These are phyloP conservation scores for Amanita thiersii DNA, from an alignment of 768 basidiomycete genomes.

Conservation along the genomic window DNA sequence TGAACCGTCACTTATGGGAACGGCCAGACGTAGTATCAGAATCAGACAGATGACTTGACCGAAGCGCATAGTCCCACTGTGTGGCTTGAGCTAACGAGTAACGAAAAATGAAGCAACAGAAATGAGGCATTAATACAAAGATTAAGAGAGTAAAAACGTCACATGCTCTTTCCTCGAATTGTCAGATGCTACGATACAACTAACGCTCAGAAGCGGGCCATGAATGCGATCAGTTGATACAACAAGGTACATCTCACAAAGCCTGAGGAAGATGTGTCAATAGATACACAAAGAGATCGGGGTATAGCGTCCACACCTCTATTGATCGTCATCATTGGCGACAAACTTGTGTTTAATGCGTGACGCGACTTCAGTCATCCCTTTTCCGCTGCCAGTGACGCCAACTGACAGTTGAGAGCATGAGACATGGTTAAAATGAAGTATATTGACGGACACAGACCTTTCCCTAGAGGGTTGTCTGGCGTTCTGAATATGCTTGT, in stretches of 20 bases:
- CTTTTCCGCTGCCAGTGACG: conserved; percentile 86
- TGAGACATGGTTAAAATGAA: conserved; percentile 13
- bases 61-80: neutral
- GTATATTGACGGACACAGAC: conserved; percentile 31
- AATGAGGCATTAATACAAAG: conserved; percentile 7
- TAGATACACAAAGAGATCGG: neutral
- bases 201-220: conserved; percentile 8
- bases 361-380: conserved; percentile 71
- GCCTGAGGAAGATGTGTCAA: conserved; percentile 2
- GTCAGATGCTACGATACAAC: conserved; percentile 8
- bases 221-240: conserved; percentile 5
- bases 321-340: conserved; percentile 13
- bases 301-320: conserved; percentile 11
- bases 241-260: conserved; percentile 4
- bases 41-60: conserved; percentile 1
- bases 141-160: conserved; percentile 7
- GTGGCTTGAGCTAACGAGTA: conserved; percentile 1
- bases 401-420: conserved; percentile 47
- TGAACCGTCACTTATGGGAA: no score
- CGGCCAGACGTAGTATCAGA: neutral
- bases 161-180: conserved; percentile 6
- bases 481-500: conserved; percentile 94
- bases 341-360: conserved; percentile 74
- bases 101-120: conserved; percentile 1
- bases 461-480: conserved; percentile 82